Base-by-base conservation (phyloP, 225 moss, liverwort and hornwort genomes). In the Asterella californica region DNA sequence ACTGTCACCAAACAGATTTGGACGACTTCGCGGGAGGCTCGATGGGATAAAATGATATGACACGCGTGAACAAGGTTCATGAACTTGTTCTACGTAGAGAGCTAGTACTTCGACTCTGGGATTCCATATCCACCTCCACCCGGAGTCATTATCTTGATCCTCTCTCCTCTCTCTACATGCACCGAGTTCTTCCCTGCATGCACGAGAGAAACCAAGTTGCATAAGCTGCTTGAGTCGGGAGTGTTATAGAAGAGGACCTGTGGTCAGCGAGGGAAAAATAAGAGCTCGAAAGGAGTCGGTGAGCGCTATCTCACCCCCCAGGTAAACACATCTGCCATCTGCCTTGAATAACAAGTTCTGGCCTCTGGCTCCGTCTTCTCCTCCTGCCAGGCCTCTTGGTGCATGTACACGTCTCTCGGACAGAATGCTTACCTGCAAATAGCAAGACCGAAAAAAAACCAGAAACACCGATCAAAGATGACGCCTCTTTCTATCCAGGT, bases 371-470 rank as follows among this genome's bases (percentile, higher is more conserved):
- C 97, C 97, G 63, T 91, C 82, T 64, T 89, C 33, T 62, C 94
- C 97, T 81, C 97, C 97, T 59, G 85, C 85, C 24, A 94, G 90
- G 12, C 97, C 97, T 84, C 89, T 89, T 17, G 97, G 94, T 70
- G 97, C 88, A 83, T 97, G 94, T 37, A 97, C 97, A 74, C 94
- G 92, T 48, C 97, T 91, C 82, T 97, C 94, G 30, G 97, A 97
- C 69, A 94, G 83, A 83, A 97, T 94, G 88, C 94, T 94, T 5
- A 89, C 89, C 89, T 89, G 86, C 37, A 67, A 24, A 47, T 6
- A 37, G 59, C 67, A 67, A 42, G 37, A 59, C 32, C 15, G 24
- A 22, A 73, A 38, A 37, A 54, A 38, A 27, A 65, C 6, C 14
- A 49, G 32, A 24, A 21, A 45, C 45, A 46, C 9, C 4, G 52